Percentiles rank a stretch among this genome's conserved stretches.
Conservation (phyloP, 345 rosid species). For the Gossypioides kirkii region DNA sequence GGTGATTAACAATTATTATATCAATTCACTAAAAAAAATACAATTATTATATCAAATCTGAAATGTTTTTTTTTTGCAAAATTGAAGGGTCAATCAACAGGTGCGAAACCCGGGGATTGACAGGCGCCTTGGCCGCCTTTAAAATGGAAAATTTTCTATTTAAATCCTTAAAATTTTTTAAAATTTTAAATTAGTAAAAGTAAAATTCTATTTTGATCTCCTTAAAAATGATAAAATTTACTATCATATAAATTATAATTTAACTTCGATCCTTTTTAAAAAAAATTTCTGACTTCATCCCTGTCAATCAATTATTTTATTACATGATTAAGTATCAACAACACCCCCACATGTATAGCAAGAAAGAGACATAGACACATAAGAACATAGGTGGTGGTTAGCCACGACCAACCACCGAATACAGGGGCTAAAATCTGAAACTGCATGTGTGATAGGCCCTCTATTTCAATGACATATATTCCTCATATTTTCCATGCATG, state of each 20-base stretch:
- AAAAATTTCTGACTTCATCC: too few relatives aligned
- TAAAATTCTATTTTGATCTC: too few relatives aligned
- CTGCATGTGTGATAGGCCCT: background rate
- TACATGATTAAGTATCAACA: background rate
- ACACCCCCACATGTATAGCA: slow-evolving; percentile 2
- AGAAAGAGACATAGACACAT: slow-evolving; percentile 2
- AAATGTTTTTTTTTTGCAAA: background rate
- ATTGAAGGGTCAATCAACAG: background rate
- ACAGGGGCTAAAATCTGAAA: background rate
- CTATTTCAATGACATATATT: background rate
- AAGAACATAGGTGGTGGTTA: background rate
- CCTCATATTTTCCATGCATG: background rate
- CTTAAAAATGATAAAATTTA: too few relatives aligned
- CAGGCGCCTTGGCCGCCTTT: too few relatives aligned
- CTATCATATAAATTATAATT: too few relatives aligned
- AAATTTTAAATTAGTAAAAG: too few relatives aligned
- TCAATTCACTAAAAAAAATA: too few relatives aligned
- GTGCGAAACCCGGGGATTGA: too few relatives aligned
- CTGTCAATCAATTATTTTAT: background rate
- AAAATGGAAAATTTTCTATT: too few relatives aligned
- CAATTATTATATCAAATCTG: background rate
- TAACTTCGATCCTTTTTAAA: too few relatives aligned
- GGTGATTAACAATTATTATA: background rate
- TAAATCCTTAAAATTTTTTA: too few relatives aligned
- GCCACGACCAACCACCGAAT: background rate